A percentile compares a stretch with the other conserved stretches of the same genome.
Evolutionary conservation across 805 yeast species (phyloP).

Genomic region (Peterozyma toletana): DNA sequence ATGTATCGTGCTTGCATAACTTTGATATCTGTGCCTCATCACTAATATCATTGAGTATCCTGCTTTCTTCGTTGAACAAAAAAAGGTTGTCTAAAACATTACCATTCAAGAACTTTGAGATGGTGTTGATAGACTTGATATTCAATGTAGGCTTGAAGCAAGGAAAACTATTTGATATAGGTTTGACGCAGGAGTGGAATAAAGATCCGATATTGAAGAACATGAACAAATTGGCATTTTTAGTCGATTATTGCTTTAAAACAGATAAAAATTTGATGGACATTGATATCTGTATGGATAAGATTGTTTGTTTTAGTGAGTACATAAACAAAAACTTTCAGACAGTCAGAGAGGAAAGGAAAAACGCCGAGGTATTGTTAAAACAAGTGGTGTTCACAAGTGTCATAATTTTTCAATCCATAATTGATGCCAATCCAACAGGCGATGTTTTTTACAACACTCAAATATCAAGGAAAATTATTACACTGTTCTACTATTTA

Average conservation of each 20-base stretch:
- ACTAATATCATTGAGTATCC: background rate
- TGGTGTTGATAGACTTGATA: constrained; percentile 3
- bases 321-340: constrained; percentile 11
- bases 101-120: background rate
- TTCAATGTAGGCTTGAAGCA: background rate
- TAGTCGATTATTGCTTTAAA: constrained; percentile 30
- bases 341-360: constrained; percentile 9
- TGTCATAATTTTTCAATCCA: constrained; percentile 11
- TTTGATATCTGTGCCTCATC: constrained; percentile 1
- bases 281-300: constrained; percentile 5
- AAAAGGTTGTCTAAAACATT: background rate
- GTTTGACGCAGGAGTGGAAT: background rate
- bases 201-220: constrained; percentile 37
- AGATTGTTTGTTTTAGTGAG: constrained; percentile 8
- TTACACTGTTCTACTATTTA: constrained; percentile 33
- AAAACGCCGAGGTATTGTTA: background rate
- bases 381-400: constrained; percentile 14
- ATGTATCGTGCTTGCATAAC: background rate
- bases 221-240: constrained; percentile 38
- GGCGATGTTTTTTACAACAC: constrained; percentile 27
- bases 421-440: constrained; percentile 9
- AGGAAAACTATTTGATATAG: background rate
- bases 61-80: background rate
- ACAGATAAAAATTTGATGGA: constrained; percentile 13
- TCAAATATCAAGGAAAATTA: constrained; percentile 21